Conservation (phyloP, 2,329 filamentous ascomycete species). For the Exophiala sp. region DNA sequence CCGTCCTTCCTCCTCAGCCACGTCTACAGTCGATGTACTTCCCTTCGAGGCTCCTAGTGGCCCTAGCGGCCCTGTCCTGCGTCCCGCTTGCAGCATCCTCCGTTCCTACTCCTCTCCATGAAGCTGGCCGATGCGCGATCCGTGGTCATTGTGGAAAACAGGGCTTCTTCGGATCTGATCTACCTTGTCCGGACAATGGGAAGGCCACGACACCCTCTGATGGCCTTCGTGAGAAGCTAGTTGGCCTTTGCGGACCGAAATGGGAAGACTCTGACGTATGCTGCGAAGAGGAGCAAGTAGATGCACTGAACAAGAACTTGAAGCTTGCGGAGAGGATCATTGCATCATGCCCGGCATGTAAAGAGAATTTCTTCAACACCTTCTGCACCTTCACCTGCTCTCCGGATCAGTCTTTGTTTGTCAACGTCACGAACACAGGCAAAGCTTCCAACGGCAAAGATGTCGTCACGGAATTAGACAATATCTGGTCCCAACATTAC, state of each 20-base stretch:
- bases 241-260: constrained; percentile 77
- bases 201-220: constrained; percentile 68
- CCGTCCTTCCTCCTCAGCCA: neutral
- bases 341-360: constrained; percentile 90
- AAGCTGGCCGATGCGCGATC: constrained; percentile 82
- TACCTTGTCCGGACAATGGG: constrained; percentile 90
- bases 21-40: constrained; percentile 12
- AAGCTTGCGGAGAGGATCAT: constrained; percentile 84
- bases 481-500: constrained; percentile 77
- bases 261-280: constrained; percentile 82
- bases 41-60: constrained; percentile 6
- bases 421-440: constrained; percentile 78
- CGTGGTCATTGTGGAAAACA: constrained; percentile 87
- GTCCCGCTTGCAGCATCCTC: constrained; percentile 11
- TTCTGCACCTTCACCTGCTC: constrained; percentile 99
- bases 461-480: constrained; percentile 83
- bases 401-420: constrained; percentile 87
- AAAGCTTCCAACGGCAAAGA: constrained; percentile 49
- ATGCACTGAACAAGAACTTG: constrained; percentile 74
- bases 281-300: constrained; percentile 76
- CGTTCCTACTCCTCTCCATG: constrained; percentile 55
- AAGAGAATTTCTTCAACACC: constrained; percentile 95
- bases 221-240: constrained; percentile 67
- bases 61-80: constrained; percentile 13
- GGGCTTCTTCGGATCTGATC: constrained; percentile 78